Evolutionary conservation across 768 basidiomycete genomes (phyloP), one percentile per base, ranked within the genome.

Genomic region (Trametes coccinea): DNA sequence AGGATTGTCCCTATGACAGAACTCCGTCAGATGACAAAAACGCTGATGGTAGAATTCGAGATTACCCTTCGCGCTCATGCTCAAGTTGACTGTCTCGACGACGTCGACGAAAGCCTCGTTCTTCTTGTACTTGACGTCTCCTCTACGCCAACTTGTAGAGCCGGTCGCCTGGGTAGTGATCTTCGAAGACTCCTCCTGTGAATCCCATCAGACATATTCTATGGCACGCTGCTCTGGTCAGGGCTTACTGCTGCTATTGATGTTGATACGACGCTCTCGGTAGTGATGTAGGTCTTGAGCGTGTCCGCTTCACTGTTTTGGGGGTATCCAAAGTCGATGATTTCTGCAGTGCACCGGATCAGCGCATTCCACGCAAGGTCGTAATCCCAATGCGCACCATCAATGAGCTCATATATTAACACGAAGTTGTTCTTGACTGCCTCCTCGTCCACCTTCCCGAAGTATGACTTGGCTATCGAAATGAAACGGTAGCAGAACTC

Each of bases 51-150:
- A 50, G 11, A 9, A 41, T 7, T 29, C 17, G 2, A 11, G 2
- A 31, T 6, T 62, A 90, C 95, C 95, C 79, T 96, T 98, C 2
- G 95, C 91, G 72, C 93, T 96, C 95, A 98, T 97, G 68, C 93
- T 89, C 56, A 98, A 74, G 70, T 99, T 98, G 63, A 99, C 92
- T 2, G 84, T 92, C 78, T 99, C 97, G 46, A 99, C 92, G 8
- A 99, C 97, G 71, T 99, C 97, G n/a, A 99, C 96, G 67, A 98
- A 99, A 0, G 97, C 97, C 71, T 99, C 97, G 66, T 99, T 99
- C 83, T 98, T 99, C 80, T 97, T 91, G 76, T 99, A 98, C 74
- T 95, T 96, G 70, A 98, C 95, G 71, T 98, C 97, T 14, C 86
- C 89, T 59, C 95, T 81, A 44, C 97, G 80, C 97, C 97, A 99